These are phyloP conservation scores for Acer yangbiense DNA, from an alignment of 345 rosid species.

Conservation along the genomic window DNA sequence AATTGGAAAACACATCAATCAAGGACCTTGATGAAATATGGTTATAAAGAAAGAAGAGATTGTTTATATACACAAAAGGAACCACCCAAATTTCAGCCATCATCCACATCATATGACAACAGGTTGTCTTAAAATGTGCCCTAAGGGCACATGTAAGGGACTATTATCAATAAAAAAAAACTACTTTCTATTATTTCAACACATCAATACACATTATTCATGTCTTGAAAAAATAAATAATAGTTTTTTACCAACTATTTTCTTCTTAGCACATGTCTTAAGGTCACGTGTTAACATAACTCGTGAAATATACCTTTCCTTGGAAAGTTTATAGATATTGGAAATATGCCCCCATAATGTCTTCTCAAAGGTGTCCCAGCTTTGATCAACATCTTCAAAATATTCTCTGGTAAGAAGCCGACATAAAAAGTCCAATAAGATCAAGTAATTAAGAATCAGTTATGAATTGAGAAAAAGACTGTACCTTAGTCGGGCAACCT, in stretches of 20 bases:
- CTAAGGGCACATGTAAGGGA: not conserved
- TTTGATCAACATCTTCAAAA: conserved; percentile 95
- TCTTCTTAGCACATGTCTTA: not conserved
- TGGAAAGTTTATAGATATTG: conserved; percentile 84
- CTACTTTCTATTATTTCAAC: not conserved
- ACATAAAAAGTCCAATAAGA: conserved; percentile 21
- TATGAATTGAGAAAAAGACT: conserved; percentile 24
- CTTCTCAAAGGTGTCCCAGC: conserved; percentile 98
- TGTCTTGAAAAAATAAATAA: not conserved
- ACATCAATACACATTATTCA: not conserved
- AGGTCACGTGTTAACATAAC: not conserved
- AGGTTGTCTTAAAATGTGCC: not conserved
- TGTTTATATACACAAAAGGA: conserved; percentile 17
- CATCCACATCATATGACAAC: not conserved
- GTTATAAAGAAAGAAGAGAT: not conserved
- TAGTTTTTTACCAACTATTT: not conserved
- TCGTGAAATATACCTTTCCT: conserved; percentile 70
- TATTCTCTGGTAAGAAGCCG: conserved; percentile 63
- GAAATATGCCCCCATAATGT: conserved; percentile 88
- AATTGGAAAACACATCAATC: not conserved
- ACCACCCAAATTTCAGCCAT: not conserved
- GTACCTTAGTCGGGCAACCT: conserved; percentile 92
- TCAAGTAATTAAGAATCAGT: conserved; percentile 6
- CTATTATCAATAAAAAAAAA: not conserved
- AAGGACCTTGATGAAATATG: not conserved